Base-by-base conservation (phyloP, 352 stramenopile genomes). In the Globisporangium iwayamae region DNA sequence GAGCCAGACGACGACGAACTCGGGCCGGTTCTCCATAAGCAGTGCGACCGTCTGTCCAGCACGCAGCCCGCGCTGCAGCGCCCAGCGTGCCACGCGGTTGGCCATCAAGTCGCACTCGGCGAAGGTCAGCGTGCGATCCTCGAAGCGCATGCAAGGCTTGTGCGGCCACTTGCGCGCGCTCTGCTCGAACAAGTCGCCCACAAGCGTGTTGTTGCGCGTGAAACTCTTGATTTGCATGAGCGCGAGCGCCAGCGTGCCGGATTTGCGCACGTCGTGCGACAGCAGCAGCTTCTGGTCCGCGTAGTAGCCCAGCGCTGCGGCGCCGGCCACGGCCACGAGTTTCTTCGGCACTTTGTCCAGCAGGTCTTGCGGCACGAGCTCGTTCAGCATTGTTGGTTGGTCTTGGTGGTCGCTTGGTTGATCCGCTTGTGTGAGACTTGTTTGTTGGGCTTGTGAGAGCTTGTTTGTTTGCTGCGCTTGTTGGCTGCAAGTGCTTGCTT, bases 1-100 rank as follows among this genome's bases (percentile, higher is more conserved):
- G 60, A 96, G 76, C 89, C 89, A 96, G n/a, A 86, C 73, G 28
- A 87, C 61, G 38, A 96, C 64, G 57, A 89, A 96, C 65, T 95
- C 85, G 38, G 84, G 85, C 0, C 87, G 76, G 71, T 96, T 96
- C 65, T 92, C 81, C 81, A 96, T 94, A 36, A 96, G 67, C 54
- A 96, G 68, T 25, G 79, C 87, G 30, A 91, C 83, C 7, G 80
- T 93, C 56, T 96, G 73, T 36, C 88, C 87, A 0, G 53, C 28
- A 32, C 70, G 57, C 0, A 96, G 62, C 0, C 79, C 82, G 11
- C 71, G 62, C 14, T 67, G 50, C 10, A 92, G 52, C 11, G 78
- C 83, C 87, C 83, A 94, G 58, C 85, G 78, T 10, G 87, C 83
- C 46, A 96, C 63, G 58, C 83, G 79, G 68, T 96, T 96, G 13